A percentile compares a stretch with the other conserved stretches of the same genome.
phyloP scores from a whole-genome alignment of 2,329 filamentous ascomycete genomes.

The Clarireedia monteithiana region DNA sequence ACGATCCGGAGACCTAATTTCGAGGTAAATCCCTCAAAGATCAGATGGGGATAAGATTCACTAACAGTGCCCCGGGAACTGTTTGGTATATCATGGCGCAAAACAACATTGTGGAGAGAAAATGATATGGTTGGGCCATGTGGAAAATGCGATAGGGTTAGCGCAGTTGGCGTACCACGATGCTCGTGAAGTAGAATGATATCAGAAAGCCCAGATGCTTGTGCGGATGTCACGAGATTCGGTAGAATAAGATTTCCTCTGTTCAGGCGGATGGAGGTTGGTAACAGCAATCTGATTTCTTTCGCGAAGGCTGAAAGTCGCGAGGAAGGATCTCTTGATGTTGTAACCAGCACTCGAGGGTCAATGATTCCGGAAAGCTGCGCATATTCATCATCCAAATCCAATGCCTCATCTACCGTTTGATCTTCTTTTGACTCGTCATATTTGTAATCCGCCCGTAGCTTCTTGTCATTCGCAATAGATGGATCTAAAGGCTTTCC shows the following conservation, averaged over 20 bases:
- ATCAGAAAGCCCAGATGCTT: slow-evolving; percentile 73
- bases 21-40: slow-evolving; percentile 90
- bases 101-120: slow-evolving; percentile 83
- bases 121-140: slow-evolving; percentile 85
- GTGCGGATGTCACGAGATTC: slow-evolving; percentile 75
- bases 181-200: slow-evolving; percentile 87
- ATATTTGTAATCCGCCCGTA: slow-evolving; percentile 87
- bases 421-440: slow-evolving; percentile 74
- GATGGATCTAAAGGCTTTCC: slow-evolving; percentile 77
- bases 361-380: slow-evolving; percentile 88
- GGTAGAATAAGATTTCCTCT: slow-evolving; percentile 83
- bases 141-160: slow-evolving; percentile 81
- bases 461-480: slow-evolving; percentile 76
- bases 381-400: slow-evolving; percentile 83
- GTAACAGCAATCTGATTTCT: slow-evolving; percentile 76
- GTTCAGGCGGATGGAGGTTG: slow-evolving; percentile 82
- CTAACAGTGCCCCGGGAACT: slow-evolving; percentile 79
- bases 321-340: slow-evolving; percentile 78
- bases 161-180: slow-evolving; percentile 80
- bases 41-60: slow-evolving; percentile 87
- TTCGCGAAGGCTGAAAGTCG: slow-evolving; percentile 86
- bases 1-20: slow-evolving; percentile 74
- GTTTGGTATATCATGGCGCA: slow-evolving; percentile 89
- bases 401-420: slow-evolving; percentile 59
- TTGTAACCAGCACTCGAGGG: slow-evolving; percentile 82